phyloP scores from a whole-genome alignment of 129 eudicot genomes.

The Artemisia argyi region DNA sequence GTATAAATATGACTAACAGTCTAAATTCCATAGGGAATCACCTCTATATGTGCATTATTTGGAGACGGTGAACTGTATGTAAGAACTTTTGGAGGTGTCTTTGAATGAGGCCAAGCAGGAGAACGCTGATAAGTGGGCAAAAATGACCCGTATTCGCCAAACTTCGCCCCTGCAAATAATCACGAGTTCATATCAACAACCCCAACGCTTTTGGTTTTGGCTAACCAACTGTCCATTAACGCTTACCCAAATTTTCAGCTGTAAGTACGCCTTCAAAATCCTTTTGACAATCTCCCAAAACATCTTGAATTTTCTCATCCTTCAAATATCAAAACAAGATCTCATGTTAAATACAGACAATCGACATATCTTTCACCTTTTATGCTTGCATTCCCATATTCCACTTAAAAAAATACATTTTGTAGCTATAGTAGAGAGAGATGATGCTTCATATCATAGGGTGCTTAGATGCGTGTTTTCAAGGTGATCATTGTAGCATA shows the following conservation, averaged over 20 bases:
- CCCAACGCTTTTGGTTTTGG: constrained; percentile 6
- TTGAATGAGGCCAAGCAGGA: constrained; percentile 63
- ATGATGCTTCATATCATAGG: neutral
- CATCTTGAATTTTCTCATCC: constrained; percentile 89
- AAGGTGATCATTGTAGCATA: constrained; percentile 5
- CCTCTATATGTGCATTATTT: constrained; percentile 62
- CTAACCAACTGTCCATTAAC: constrained; percentile 15
- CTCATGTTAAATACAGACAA: constrained; percentile 1
- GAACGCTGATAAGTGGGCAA: constrained; percentile 82
- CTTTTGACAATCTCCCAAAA: constrained; percentile 86
- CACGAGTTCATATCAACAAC: constrained; percentile 31
- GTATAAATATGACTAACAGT: neutral
- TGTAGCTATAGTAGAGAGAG: neutral
- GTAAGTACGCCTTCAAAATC: constrained; percentile 94
- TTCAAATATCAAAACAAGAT: constrained; percentile 33
- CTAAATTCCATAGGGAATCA: constrained; percentile 31
- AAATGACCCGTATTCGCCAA: constrained; percentile 93
- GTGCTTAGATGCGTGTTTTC: neutral
- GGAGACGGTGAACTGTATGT: constrained; percentile 50
- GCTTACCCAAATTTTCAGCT: constrained; percentile 90
- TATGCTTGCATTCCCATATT: neutral
- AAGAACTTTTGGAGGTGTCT: constrained; percentile 52
- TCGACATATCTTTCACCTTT: neutral
- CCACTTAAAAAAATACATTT: neutral
- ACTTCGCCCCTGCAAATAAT: constrained; percentile 70